phyloP scores from a whole-genome alignment of 2,329 filamentous ascomycete genomes.

The Orbilia quercus region DNA sequence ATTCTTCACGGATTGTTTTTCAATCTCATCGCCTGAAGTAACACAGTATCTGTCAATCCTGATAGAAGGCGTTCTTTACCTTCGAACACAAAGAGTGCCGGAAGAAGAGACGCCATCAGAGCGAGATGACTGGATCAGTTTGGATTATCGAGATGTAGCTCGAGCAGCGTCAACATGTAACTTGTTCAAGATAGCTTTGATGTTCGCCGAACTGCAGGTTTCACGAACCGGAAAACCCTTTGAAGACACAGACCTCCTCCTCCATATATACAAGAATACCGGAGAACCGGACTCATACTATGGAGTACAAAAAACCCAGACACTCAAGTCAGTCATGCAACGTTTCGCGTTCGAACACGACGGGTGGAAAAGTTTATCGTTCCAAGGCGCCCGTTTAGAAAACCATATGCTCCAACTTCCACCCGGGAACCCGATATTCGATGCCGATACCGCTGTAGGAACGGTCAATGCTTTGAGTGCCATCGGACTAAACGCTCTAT shows the following conservation, averaged over 20 bases:
- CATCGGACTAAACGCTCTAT: constrained; percentile 85
- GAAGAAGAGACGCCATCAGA: constrained; percentile 82
- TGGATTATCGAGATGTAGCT: constrained; percentile 78
- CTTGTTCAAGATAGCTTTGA: constrained; percentile 85
- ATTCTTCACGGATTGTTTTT: constrained; percentile 74
- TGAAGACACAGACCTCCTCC: constrained; percentile 75
- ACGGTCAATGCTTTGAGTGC: constrained; percentile 81
- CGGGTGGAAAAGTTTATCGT: constrained; percentile 85
- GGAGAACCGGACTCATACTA: constrained; percentile 98
- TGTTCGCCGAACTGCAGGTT: constrained; percentile 80
- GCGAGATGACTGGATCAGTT: constrained; percentile 83
- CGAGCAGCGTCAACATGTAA: constrained; percentile 79
- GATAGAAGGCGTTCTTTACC: constrained; percentile 82
- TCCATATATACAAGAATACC: constrained; percentile 88
- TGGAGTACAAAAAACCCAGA: constrained; percentile 82
- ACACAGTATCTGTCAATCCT: constrained; percentile 77
- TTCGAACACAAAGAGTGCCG: constrained; percentile 81
- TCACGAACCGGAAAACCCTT: constrained; percentile 61
- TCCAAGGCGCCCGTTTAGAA: constrained; percentile 90
- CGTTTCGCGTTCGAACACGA: constrained; percentile 90
- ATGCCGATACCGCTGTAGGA: constrained; percentile 69
- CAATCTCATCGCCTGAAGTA: constrained; percentile 64
- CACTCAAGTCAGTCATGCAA: constrained; percentile 79
- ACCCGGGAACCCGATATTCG: constrained; percentile 50
- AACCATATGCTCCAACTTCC: constrained; percentile 74